phyloP scores from a whole-genome alignment of 768 basidiomycete species.

The Gymnopilus junonius region DNA sequence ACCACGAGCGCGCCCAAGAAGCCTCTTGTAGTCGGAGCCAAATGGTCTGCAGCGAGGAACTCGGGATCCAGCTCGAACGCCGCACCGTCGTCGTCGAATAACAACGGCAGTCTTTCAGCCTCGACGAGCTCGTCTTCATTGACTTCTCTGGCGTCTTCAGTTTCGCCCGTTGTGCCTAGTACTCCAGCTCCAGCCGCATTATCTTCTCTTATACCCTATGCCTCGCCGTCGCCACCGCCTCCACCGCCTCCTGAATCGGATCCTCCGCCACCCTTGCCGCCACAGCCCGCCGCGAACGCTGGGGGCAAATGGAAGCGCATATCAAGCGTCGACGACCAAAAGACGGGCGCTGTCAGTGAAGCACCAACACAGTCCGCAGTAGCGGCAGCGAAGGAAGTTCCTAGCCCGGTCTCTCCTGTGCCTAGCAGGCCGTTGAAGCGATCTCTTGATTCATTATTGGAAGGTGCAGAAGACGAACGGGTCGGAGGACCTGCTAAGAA shows the following conservation, averaged over 20 bases:
- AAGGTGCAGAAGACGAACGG: neutral
- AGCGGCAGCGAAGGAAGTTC: neutral
- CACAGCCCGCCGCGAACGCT: neutral
- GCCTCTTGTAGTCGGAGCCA: constrained; percentile 49
- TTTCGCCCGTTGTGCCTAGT: constrained; percentile 20
- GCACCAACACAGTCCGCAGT: no score
- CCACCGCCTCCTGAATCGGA: constrained; percentile 21
- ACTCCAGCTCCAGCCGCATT: constrained; percentile 18
- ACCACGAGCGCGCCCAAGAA: constrained; percentile 33
- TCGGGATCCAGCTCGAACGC: constrained; percentile 13
- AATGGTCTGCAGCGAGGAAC: constrained; percentile 46
- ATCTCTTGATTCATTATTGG: neutral
- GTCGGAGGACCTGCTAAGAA: constrained; percentile 3
- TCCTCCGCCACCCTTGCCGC: constrained; percentile 14
- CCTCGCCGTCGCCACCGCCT: constrained; percentile 32
- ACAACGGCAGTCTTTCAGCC: constrained; percentile 7
- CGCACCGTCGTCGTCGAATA: neutral
- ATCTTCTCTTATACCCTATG: constrained; percentile 26
- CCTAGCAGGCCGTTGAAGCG: constrained; percentile 5
- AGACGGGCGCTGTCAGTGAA: neutral
- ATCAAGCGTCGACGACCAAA: constrained; percentile 9
- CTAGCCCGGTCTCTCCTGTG: neutral
- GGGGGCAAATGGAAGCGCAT: constrained; percentile 38
- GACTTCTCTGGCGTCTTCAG: constrained; percentile 13
- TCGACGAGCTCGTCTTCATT: constrained; percentile 23